Percentiles rank a stretch among this genome's conserved stretches.
These are phyloP conservation scores for Puccinia polysora DNA, from an alignment of 1,284 basidiomycete genomes.

Conservation along the genomic window DNA sequence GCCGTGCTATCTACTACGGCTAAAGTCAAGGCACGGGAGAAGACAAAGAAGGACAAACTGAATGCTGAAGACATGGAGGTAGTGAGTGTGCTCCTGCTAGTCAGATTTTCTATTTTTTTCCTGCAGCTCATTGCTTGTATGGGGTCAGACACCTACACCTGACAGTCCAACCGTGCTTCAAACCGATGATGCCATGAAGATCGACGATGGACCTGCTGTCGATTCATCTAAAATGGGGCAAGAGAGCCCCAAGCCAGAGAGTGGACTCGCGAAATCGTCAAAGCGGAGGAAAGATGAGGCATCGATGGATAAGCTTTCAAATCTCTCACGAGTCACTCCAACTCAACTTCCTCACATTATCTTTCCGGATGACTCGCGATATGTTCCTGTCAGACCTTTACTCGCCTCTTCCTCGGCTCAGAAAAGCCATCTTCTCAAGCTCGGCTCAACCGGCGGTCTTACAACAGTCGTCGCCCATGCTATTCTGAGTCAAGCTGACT, in stretches of 20 bases:
- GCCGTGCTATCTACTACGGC: slow-evolving; percentile 92
- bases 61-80: slow-evolving; percentile 68
- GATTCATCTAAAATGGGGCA: slow-evolving; percentile 52
- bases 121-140: background rate
- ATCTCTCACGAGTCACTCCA: slow-evolving; percentile 89
- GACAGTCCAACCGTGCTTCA: slow-evolving; percentile 34
- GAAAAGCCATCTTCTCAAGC: background rate
- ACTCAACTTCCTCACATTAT: slow-evolving; percentile 77
- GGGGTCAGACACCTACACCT: slow-evolving; percentile 34
- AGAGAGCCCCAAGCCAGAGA: slow-evolving; percentile 38
- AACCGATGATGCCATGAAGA: slow-evolving; percentile 39
- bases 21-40: slow-evolving; percentile 84
- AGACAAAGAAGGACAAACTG: slow-evolving; percentile 66
- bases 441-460: background rate
- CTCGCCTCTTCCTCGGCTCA: slow-evolving; percentile 54
- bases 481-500: slow-evolving; percentile 34
- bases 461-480: slow-evolving; percentile 28
- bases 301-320: slow-evolving; percentile 68
- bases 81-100: slow-evolving; percentile 57
- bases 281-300: slow-evolving; percentile 67
- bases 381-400: slow-evolving; percentile 82
- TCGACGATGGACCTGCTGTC: slow-evolving; percentile 45
- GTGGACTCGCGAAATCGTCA: slow-evolving; percentile 42
- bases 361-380: slow-evolving; percentile 73
- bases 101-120: background rate